Percentiles rank a stretch among this genome's conserved stretches.
Conservation (phyloP, 495 filamentous ascomycete species). For the Jackrogersella multiformis region DNA sequence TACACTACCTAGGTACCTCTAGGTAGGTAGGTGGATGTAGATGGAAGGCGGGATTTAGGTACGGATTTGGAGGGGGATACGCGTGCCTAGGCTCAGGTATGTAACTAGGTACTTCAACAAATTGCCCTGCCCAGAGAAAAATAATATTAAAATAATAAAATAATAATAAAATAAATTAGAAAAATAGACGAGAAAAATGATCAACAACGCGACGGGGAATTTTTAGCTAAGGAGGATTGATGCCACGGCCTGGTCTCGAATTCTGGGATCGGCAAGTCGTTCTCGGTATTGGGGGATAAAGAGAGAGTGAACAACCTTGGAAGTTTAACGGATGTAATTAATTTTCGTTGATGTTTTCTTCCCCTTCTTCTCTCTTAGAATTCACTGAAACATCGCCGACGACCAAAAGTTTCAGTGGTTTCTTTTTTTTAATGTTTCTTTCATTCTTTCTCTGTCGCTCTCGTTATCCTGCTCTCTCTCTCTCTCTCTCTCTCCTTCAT, state of each 20-base stretch:
- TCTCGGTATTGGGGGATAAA: slow-evolving; percentile 43
- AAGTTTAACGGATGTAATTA: slow-evolving; percentile 24
- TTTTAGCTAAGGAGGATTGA: slow-evolving; percentile 26
- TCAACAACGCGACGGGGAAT: slow-evolving; percentile 45
- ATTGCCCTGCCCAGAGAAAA: slow-evolving; percentile 8
- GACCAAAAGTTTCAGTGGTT: slow-evolving; percentile 10
- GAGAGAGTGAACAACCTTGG: slow-evolving; percentile 21
- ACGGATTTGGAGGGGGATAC: slow-evolving; percentile 3
- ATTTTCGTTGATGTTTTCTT: slow-evolving; percentile 32
- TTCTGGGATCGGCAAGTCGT: slow-evolving; percentile 37
- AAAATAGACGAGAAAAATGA: slow-evolving; percentile 29
- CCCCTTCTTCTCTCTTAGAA: too few species aligned
- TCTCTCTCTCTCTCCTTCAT: not conserved
- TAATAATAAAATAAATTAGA: slow-evolving; percentile 20
- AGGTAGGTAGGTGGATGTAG: slow-evolving; percentile 10
- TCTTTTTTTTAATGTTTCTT: not conserved
- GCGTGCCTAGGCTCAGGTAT: slow-evolving; percentile 9
- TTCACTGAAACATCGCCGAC: slow-evolving; percentile 32
- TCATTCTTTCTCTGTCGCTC: not conserved
- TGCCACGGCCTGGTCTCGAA: slow-evolving; percentile 40
- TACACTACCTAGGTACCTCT: not conserved
- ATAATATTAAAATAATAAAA: slow-evolving; percentile 4
- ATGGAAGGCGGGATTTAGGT: not conserved
- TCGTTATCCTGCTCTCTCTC: not conserved
- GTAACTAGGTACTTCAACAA: not conserved